Evolutionary conservation across 2,329 filamentous ascomycete genomes (phyloP).

Genomic region (Fusarium hostae): DNA sequence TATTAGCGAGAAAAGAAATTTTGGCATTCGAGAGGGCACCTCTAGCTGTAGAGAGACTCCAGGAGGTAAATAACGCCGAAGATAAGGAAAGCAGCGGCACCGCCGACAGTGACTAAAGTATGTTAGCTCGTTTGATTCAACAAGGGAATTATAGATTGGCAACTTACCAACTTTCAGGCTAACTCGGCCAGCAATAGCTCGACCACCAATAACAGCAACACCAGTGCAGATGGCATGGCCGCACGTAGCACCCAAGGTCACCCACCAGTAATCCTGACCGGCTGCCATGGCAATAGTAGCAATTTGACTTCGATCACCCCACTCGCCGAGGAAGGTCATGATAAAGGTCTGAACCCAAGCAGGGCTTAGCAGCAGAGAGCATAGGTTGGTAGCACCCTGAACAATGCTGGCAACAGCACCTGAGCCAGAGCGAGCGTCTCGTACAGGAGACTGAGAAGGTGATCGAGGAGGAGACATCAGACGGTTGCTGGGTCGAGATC

Average conservation of each 20-base stretch:
- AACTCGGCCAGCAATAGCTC: conserved; percentile 91
- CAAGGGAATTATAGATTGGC: not conserved
- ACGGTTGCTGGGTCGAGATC: conserved; percentile 77
- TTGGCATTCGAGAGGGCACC: conserved; percentile 4
- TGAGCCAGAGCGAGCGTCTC: conserved; percentile 63
- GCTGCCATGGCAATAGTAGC: conserved; percentile 99
- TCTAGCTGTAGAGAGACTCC: conserved; percentile 74
- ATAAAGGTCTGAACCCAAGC: conserved; percentile 99
- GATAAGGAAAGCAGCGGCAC: conserved; percentile 86
- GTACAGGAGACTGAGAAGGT: conserved; percentile 78
- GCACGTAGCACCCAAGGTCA: conserved; percentile 85
- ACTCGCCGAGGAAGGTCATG: conserved; percentile 99
- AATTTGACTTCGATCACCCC: conserved; percentile 97
- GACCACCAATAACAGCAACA: conserved; percentile 89
- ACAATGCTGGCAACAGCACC: conserved; percentile 55
- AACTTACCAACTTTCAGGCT: conserved; percentile 94
- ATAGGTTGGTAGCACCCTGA: conserved; percentile 83
- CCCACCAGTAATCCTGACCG: conserved; percentile 99
- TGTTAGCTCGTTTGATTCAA: conserved; percentile 36
- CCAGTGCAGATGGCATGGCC: conserved; percentile 93
- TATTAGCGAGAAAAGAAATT: conserved; percentile 17
- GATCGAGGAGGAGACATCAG: conserved; percentile 84
- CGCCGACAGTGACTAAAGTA: conserved; percentile 84
- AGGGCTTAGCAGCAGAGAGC: conserved; percentile 88
- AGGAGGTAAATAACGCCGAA: conserved; percentile 93